Percentiles rank a stretch among this genome's conserved stretches.
phyloP scores from a whole-genome alignment of 2,329 filamentous ascomycete genomes.

The Chrysosporium keratinophilum region DNA sequence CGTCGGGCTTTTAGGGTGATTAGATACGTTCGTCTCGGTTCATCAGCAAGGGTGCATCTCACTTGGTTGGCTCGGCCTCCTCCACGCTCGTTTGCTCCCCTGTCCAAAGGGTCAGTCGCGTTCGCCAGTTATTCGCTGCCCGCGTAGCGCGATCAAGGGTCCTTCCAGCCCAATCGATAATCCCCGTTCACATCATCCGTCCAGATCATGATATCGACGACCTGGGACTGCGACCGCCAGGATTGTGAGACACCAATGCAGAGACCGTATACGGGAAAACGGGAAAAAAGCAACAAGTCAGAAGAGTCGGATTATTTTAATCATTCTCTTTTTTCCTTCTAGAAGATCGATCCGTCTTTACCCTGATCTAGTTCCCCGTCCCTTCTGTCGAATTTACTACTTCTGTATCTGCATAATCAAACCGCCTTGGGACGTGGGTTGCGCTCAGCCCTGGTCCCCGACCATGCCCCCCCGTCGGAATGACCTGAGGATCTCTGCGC shows the following conservation, averaged over 20 bases:
- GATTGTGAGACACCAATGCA: slow-evolving; percentile 11
- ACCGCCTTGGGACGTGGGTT: not conserved
- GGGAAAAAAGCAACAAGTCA: slow-evolving; percentile 9
- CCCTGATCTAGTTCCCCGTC: not conserved
- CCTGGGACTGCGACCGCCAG: not conserved
- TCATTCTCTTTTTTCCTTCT: slow-evolving; percentile 3
- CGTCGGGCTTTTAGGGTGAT: not conserved
- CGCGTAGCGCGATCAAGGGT: slow-evolving; percentile 6
- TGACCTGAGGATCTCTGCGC: slow-evolving; percentile 26
- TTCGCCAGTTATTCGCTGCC: slow-evolving; percentile 8
- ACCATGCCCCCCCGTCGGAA: slow-evolving; percentile 19
- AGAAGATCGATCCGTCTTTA: slow-evolving; percentile 5
- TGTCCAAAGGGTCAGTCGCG: not conserved
- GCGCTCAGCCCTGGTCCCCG: not conserved
- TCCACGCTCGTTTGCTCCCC: slow-evolving; percentile 9
- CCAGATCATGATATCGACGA: slow-evolving; percentile 11
- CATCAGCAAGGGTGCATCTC: slow-evolving; percentile 3
- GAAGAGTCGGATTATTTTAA: not conserved
- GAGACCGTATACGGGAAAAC: not conserved
- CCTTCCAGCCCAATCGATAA: slow-evolving; percentile 3
- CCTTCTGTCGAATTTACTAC: not conserved
- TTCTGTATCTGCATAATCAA: not conserved
- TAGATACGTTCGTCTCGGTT: not conserved
- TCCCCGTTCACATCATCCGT: slow-evolving; percentile 8
- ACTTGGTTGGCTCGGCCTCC: slow-evolving; percentile 9